Base-by-base conservation (phyloP, 257 asterid genomes). In the Leptodermis oblonga region DNA sequence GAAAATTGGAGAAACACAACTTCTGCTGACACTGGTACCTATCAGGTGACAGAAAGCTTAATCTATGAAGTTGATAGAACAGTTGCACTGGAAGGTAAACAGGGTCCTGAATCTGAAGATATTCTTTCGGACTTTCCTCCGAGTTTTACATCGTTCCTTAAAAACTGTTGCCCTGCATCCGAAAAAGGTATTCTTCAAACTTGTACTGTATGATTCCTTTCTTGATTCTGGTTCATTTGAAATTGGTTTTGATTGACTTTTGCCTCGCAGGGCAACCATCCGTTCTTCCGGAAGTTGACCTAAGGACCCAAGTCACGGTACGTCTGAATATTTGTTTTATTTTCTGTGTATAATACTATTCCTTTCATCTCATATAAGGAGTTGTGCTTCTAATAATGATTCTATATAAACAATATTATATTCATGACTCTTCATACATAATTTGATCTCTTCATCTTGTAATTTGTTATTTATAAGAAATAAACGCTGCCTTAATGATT, bases 231-330 rank as follows among this genome's bases (percentile, higher is more conserved):
- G 56, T 70, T 18, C 13, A 49, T 46, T 26, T 23, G 9, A 53
- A 56, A 67, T 67, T 68, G 74, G 68, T 75, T 8, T 62, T 58
- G 60, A 70, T 70, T 62, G 63, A 58, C 68, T 30, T 74, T 60
- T 66, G 45, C 42, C 33, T 25, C 66, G 85, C 91, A 81, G 89
- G 43, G 54, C 78, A 79, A 70, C 78, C 87, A 67, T 58, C 71
- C 41, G 54, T 37, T 22, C 26, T 75, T 3, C 83, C 70, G 67
- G 84, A 77, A 45, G 73, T 55, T 70, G 81, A 82, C 74, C 81
- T 87, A 43, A 92, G 78, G 84, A 70, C 82, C 77, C 89, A 87
- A 79, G 75, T 92, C 58, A 56, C 72, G 96, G 97, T 92, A 87
- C 12, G 13, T n/a, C 10, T 39, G 13, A 22, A 51, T 17, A 33